These are phyloP conservation scores for Dothiorella sarmentorum DNA, from an alignment of 2,329 filamentous ascomycete species.

Conservation along the genomic window DNA sequence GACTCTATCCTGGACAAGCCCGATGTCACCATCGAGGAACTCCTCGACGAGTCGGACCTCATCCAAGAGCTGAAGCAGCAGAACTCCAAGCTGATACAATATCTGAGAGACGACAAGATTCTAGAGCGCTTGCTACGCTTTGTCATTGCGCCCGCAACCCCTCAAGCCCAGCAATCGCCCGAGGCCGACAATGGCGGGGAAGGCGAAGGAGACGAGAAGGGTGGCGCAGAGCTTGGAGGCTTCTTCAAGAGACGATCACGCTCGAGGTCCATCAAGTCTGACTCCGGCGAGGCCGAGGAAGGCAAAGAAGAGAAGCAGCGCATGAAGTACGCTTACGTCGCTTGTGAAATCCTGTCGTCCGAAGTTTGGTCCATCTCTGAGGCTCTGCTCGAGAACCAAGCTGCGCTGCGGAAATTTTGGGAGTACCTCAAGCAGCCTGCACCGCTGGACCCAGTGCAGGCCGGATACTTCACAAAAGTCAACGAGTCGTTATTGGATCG, in stretches of 20 bases:
- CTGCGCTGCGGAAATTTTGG: slow-evolving; percentile 83
- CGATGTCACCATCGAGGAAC: slow-evolving; percentile 90
- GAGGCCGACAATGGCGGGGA: slow-evolving; percentile 31
- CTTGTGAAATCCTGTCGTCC: slow-evolving; percentile 88
- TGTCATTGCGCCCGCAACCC: slow-evolving; percentile 70
- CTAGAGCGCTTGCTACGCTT: slow-evolving; percentile 85
- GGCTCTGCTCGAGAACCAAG: slow-evolving; percentile 79
- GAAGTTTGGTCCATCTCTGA: slow-evolving; percentile 98
- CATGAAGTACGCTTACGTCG: slow-evolving; percentile 88
- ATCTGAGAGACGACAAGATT: slow-evolving; percentile 80
- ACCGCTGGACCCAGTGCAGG: slow-evolving; percentile 86
- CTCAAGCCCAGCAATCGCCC: slow-evolving; percentile 30
- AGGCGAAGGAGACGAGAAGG: slow-evolving; percentile 46
- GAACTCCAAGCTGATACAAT: slow-evolving; percentile 96
- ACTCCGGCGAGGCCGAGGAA: slow-evolving; percentile 44
- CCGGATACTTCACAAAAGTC: slow-evolving; percentile 97
- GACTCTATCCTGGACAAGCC: slow-evolving; percentile 95
- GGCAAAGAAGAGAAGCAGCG: slow-evolving; percentile 87
- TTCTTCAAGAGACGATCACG: slow-evolving; percentile 47
- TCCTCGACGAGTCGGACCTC: slow-evolving; percentile 92
- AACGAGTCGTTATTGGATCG: slow-evolving; percentile 97
- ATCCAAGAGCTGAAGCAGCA: slow-evolving; percentile 98
- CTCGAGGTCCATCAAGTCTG: slow-evolving; percentile 42
- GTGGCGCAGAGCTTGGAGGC: slow-evolving; percentile 32
- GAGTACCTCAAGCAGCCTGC: slow-evolving; percentile 78